Evolutionary conservation across 2,329 filamentous ascomycete species (phyloP), one percentile per base, ranked within the genome.

Genomic region (Apiospora aurea): DNA sequence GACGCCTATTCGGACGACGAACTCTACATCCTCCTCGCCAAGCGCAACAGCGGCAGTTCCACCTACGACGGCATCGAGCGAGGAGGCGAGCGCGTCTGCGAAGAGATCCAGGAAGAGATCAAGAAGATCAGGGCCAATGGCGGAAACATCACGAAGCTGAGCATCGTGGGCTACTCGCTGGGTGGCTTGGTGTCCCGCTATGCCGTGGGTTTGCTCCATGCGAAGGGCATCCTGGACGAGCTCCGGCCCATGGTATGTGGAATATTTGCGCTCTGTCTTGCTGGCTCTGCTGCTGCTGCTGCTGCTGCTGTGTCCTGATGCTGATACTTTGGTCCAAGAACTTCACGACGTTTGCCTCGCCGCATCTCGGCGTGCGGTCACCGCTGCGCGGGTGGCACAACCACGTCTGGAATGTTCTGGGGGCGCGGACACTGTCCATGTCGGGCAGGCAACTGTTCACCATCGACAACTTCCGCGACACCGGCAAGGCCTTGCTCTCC

Each of bases 301-400:
- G 26, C 44, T 47, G 66, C 66, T 67, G 64, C 66, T 68, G 24
- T 47, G 26, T 68, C 43, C 47, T 29, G 43, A 44, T 68, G 13
- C 41, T 47, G 24, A 47, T 26, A 18, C 46, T 18, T 46, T 29
- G 66, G 41, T 7, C 29, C 11, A 74, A 92, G 89, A 98, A 97
- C 85, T 98, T 98, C 82, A 94, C 93, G 2, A 97, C 95, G 0
- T 98, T 98, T 82, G 96, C 93, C 6, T 92, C 93, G 44, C 96
- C 93, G 34, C 93, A 95, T 82, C 86, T 95, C 10, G 93, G 93
- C n/a, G 92, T 93, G 1, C 87, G 92, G 69, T 90, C 90, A 1
- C 93, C 93, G 1, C 82, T 91, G 61, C 89, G 88, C 67, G 93
- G 93, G 21, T 88, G 88, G 83, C 85, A 88, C 71, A 91, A 90